Evolutionary conservation across 176 grass and related monocot genomes (phyloP), one percentile per base, ranked within the genome.

Genomic region (Eragrostis nindensis): DNA sequence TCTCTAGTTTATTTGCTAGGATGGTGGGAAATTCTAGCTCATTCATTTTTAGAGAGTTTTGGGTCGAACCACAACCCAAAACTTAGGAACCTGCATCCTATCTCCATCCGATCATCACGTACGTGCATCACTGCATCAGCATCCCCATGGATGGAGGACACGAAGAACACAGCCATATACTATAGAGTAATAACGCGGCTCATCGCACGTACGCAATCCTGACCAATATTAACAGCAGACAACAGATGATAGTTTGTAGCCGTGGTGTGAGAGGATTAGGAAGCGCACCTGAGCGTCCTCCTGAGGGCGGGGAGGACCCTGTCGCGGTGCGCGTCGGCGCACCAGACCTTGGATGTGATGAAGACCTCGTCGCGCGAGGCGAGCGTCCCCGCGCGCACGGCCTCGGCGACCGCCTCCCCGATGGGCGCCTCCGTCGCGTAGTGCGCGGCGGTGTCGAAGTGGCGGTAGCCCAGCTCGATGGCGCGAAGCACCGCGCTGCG

Each of bases 301-400:
- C 30, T 79, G 46, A 94, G 88, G 1, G 83, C 92, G 25, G 92
- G 86, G 76, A 91, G 70, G 60, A 94, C 83, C 49, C 64, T 66
- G 59, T 88, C 86, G 14, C 24, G 56, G 80, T 88, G 92, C 3
- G 75, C 76, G 71, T 91, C 88, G 76, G 75, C 85, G 53, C 79
- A 86, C 86, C 92, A 94, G 27, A 94, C 71, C 92, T 94, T 91
- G 88, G 92, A 89, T n/a, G 92, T 88, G 92, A 94, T 13, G 86
- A 91, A 94, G 79, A 91, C 75, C 8, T 91, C 92, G 24, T 43
- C 86, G 12, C 88, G 79, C 59, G 86, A 86, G 46, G 49, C 70
- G 86, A 94, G 18, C 45, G 19, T 12, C 13, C 88, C 92, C 5
- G 71, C 25, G 10, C 80, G 85, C 14, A 94, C 74, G 60, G 92